Conservation (phyloP, 768 basidiomycete genomes). For the Leccinum ochraceum region DNA sequence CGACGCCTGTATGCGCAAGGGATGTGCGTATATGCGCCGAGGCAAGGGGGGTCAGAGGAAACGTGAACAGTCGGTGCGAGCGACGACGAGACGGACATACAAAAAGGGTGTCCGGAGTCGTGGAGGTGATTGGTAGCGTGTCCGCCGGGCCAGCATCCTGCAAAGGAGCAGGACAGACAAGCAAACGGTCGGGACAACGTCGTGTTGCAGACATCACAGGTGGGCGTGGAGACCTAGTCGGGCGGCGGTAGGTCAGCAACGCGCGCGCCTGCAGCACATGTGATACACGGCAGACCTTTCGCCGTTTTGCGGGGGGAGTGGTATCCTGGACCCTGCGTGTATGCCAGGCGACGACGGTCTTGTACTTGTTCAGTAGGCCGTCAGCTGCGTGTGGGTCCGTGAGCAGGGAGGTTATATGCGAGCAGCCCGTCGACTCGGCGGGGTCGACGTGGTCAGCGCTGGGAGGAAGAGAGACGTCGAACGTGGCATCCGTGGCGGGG, state of each 20-base stretch:
- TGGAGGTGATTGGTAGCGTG: slow-evolving; percentile 62
- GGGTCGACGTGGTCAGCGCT: slow-evolving; percentile 16
- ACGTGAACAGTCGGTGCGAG: not conserved
- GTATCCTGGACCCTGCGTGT: slow-evolving; percentile 47
- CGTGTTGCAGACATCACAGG: slow-evolving; percentile 60
- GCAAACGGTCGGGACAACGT: slow-evolving; percentile 65
- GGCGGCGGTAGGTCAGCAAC: not conserved
- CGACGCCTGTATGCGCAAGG: slow-evolving; percentile 53
- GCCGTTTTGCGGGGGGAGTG: slow-evolving; percentile 54
- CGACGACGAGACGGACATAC: slow-evolving; percentile 43
- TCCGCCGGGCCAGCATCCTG: slow-evolving; percentile 66
- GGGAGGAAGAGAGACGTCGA: slow-evolving; percentile 12
- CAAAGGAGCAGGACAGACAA: slow-evolving; percentile 70
- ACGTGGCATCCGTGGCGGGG: slow-evolving; percentile 10
- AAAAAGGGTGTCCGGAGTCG: slow-evolving; percentile 60
- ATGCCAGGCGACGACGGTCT: slow-evolving; percentile 56
- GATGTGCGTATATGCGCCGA: not conserved
- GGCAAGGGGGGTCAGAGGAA: not conserved
- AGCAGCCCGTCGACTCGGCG: slow-evolving; percentile 22
- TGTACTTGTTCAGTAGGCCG: slow-evolving; percentile 50
- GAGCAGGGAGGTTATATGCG: slow-evolving; percentile 45
- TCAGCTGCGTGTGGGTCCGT: slow-evolving; percentile 33
- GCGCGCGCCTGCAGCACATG: not conserved
- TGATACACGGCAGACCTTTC: slow-evolving; percentile 52
- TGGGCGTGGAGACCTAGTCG: slow-evolving; percentile 53